phyloP scores from a whole-genome alignment of 1,284 basidiomycete genomes.

The Phellinidium pouzarii region DNA sequence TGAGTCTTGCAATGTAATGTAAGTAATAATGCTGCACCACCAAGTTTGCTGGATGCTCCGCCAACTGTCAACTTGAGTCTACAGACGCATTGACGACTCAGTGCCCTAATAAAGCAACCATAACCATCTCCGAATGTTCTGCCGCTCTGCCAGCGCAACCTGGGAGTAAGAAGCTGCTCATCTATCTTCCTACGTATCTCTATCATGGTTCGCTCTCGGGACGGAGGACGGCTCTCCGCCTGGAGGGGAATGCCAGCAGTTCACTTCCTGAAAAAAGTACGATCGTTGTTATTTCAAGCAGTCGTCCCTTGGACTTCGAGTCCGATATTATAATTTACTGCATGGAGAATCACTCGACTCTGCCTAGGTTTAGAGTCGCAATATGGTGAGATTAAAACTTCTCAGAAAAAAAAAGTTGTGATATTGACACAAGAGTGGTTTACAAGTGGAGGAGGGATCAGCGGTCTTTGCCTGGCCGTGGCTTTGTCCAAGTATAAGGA shows the following conservation, averaged over 20 bases:
- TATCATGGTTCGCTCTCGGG: no score
- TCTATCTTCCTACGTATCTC: neutral
- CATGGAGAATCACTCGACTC: neutral
- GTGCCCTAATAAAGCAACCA: no score
- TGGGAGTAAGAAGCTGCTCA: neutral
- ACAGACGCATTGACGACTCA: no score
- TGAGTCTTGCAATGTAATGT: neutral
- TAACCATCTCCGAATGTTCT: no score
- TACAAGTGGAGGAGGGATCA: constrained; percentile 43
- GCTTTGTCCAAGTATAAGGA: constrained; percentile 33
- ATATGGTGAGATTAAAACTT: constrained; percentile 21
- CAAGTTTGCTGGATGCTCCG: no score
- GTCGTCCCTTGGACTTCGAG: no score
- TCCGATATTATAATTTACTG: no score
- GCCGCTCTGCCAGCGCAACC: neutral
- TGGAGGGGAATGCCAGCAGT: neutral
- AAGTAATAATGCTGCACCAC: no score
- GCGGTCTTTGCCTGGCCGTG: constrained; percentile 40
- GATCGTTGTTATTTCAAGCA: no score
- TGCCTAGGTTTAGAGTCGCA: constrained; percentile 19
- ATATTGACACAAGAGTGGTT: neutral
- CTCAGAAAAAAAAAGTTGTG: neutral
- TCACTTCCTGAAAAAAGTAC: neutral
- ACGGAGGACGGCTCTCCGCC: no score
- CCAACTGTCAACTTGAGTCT: no score